Percentiles rank a stretch among this genome's conserved stretches.
Evolutionary conservation across 176 grass and related monocot genomes (phyloP).

Genomic region (Aegilops longissima): DNA sequence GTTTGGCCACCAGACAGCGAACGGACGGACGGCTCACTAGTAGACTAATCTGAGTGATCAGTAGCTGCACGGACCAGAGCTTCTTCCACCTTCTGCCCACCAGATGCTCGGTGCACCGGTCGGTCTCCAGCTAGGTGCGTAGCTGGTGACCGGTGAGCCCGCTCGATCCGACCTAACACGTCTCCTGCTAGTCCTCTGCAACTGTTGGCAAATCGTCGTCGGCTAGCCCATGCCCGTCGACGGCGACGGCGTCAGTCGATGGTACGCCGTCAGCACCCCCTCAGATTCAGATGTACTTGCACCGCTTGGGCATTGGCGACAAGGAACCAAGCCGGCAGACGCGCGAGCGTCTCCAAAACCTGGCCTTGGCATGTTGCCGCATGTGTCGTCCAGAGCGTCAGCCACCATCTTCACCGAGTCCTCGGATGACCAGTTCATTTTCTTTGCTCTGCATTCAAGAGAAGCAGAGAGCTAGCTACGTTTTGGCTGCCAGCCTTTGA

Average conservation of each 20-base stretch:
- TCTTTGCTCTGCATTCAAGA: neutral
- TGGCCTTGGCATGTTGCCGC: neutral
- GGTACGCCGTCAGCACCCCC: too few relatives aligned
- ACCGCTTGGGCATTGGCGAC: neutral
- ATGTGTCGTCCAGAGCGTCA: neutral
- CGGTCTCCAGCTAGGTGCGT: neutral
- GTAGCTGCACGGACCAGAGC: slow-evolving; percentile 26
- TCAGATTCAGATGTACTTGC: neutral
- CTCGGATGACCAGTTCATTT: neutral
- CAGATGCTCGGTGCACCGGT: neutral
- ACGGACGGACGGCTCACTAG: too few relatives aligned
- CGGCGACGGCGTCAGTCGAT: too few relatives aligned
- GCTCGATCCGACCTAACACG: neutral
- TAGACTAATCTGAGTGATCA: neutral
- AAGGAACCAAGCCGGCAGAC: neutral
- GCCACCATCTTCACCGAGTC: neutral
- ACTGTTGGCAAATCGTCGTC: too few relatives aligned
- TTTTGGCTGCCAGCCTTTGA: neutral
- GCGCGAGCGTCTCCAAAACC: neutral
- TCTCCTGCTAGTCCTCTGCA: neutral
- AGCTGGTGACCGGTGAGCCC: neutral
- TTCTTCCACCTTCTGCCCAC: neutral
- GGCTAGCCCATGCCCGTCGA: too few relatives aligned
- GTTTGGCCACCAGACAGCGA: neutral
- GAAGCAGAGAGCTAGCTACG: neutral